A percentile compares a stretch with the other conserved stretches of the same genome.
Conservation (phyloP, 139 green algal species). For the Tetradesmus lagerheimii region DNA sequence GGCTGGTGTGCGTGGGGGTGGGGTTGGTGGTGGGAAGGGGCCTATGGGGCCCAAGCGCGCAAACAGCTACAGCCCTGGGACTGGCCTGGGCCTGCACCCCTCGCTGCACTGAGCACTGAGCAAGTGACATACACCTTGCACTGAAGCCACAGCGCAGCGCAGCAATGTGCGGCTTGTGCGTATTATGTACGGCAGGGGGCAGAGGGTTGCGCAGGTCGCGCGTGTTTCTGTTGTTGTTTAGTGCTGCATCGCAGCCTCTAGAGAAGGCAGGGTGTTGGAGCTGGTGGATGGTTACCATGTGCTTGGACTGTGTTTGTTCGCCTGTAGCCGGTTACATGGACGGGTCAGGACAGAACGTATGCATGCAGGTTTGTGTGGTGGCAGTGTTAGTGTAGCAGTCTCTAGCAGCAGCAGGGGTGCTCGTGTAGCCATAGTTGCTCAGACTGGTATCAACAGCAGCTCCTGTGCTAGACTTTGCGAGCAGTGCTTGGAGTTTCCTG, state of each 20-base stretch:
- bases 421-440: not conserved
- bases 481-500: no score
- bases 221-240: not conserved
- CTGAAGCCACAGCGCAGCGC: not conserved
- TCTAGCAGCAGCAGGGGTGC: not conserved
- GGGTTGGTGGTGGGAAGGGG: not conserved
- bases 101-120: not conserved
- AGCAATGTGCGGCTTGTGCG: not conserved
- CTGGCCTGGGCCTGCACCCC: not conserved
- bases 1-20: not conserved
- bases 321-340: not conserved
- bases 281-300: not conserved
- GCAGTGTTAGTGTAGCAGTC: not conserved
- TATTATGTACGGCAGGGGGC: not conserved
- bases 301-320: not conserved
- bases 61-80: conserved; percentile 34
- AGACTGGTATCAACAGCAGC: not conserved
- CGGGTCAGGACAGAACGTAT: not conserved
- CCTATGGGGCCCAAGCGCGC: not conserved
- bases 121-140: not conserved
- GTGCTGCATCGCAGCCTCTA: not conserved
- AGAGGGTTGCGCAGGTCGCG: not conserved
- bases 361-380: not conserved
- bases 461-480: not conserved
- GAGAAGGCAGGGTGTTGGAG: not conserved